Conservation (phyloP, 441 rosid species). For the Aquilaria agallochum region DNA sequence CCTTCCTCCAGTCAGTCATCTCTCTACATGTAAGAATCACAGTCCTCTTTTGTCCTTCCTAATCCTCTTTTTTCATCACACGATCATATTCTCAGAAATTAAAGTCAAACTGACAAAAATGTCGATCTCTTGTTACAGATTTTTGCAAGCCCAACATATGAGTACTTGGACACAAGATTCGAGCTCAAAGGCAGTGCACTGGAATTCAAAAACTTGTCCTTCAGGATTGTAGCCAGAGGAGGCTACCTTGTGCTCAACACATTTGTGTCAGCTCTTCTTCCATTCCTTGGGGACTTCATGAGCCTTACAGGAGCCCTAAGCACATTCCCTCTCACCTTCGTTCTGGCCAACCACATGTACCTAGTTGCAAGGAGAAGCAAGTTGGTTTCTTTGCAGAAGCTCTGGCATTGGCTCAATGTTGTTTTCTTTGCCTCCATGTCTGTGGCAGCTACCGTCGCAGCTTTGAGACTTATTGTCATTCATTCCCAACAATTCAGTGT, state of each 20-base stretch:
- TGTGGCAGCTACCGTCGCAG: slow-evolving; percentile 54
- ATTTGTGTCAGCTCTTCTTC: slow-evolving; percentile 63
- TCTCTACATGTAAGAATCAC: slow-evolving; percentile 52
- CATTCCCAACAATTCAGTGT: slow-evolving; percentile 70
- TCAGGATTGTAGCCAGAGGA: slow-evolving; percentile 60
- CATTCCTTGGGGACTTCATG: slow-evolving; percentile 81
- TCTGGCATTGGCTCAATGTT: slow-evolving; percentile 82
- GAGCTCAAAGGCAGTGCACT: slow-evolving; percentile 64
- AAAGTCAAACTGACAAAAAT: neutral
- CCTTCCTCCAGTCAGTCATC: slow-evolving; percentile 77
- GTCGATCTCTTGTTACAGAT: slow-evolving; percentile 33
- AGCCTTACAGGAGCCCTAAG: slow-evolving; percentile 83
- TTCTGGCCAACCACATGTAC: slow-evolving; percentile 83
- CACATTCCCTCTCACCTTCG: slow-evolving; percentile 81
- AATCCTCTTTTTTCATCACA: neutral
- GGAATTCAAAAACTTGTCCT: slow-evolving; percentile 44
- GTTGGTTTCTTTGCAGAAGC: slow-evolving; percentile 35
- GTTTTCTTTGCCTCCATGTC: slow-evolving; percentile 54
- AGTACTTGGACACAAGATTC: slow-evolving; percentile 69
- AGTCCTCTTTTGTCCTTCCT: neutral
- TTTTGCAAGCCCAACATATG: slow-evolving; percentile 84
- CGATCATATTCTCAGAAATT: neutral
- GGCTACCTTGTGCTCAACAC: slow-evolving; percentile 67
- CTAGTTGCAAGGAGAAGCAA: slow-evolving; percentile 50
- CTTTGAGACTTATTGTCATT: slow-evolving; percentile 60